Evolutionary conservation across 805 yeast genomes (phyloP), one percentile per base, ranked within the genome.

Genomic region (Saccharomyces jurei): DNA sequence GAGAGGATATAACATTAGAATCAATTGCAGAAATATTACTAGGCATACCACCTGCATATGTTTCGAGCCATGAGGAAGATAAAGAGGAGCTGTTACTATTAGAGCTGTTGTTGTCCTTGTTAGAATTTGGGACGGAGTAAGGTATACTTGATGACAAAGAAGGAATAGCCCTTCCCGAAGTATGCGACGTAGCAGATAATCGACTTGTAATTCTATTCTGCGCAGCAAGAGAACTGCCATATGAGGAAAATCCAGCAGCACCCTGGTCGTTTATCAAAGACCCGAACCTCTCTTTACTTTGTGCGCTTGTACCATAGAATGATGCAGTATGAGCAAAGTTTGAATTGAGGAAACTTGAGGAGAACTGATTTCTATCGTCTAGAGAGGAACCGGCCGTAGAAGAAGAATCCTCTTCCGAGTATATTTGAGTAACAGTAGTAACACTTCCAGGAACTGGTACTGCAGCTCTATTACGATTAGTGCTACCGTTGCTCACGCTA

Each of bases 121-220:
- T 77, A 8, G 87, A 85, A 26, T 87, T 87, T 1, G 90, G 90
- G 1, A 83, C 89, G 6, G 85, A 76, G 67, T 84, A 85, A 1
- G 90, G 90, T 50, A 85, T 84, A 44, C 81, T 76, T 26, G 81
- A 74, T 4, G 87, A 80, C 59, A 84, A 72, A 51, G 74, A 84
- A 57, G 60, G 81, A 30, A 62, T 51, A 25, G 57, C 62, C 56
- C 54, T 64, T 51, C 53, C 22, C 51, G 52, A 26, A 36, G 44
- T 36, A 21, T 52, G 56, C 10, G 62, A 48, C 21, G 51, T 55
- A 4, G 54, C 48, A 17, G 60, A 52, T 3, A 61, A 53, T 50
- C 65, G 54, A 28, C 52, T 46, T 2, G 60, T 48, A 17, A 41
- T 52, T 47, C 60, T 58, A 32, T 57, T 54, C 17, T 50, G 50